phyloP scores from a whole-genome alignment of 192 early-diverging fungal species.

The Coemansia sp. region DNA sequence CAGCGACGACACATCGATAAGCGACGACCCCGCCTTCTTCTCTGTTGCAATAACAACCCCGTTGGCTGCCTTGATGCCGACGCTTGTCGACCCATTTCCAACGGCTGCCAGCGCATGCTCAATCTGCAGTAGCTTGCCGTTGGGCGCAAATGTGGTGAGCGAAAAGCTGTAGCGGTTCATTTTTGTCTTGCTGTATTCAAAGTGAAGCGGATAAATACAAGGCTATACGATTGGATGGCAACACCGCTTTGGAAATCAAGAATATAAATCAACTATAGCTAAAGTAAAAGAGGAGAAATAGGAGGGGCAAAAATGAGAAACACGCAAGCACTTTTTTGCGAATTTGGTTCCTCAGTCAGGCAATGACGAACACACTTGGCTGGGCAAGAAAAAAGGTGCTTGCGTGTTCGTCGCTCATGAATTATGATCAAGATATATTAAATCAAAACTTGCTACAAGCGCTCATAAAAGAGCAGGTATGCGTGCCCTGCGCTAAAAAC shows the following conservation, averaged over 20 bases:
- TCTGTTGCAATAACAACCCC: conserved; percentile 98
- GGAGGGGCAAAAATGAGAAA: not conserved
- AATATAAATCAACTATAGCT: not conserved
- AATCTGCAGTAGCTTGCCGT: conserved; percentile 98
- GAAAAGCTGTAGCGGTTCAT: conserved; percentile 89
- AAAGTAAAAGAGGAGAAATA: not conserved
- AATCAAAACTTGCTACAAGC: conserved; percentile 13
- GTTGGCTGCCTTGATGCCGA: conserved; percentile 97
- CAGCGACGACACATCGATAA: conserved; percentile 91
- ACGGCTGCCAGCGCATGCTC: conserved; percentile 97
- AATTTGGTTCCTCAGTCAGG: not conserved
- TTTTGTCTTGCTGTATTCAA: not conserved
- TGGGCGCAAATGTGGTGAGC: conserved; percentile 98
- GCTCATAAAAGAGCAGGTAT: conserved; percentile 58
- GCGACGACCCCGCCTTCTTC: conserved; percentile 88
- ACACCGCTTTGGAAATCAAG: not conserved
- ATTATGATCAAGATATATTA: no score
- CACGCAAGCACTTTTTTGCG: not conserved
- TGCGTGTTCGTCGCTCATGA: not conserved
- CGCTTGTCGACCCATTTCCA: conserved; percentile 80
- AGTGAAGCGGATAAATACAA: not conserved
- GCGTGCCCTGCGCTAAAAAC: conserved; percentile 48
- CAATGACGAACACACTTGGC: not conserved
- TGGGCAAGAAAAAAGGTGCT: not conserved
- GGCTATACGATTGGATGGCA: not conserved